Evolutionary conservation across 345 rosid genomes (phyloP), one percentile per base, ranked within the genome.

Genomic region (Pistacia integerrima): DNA sequence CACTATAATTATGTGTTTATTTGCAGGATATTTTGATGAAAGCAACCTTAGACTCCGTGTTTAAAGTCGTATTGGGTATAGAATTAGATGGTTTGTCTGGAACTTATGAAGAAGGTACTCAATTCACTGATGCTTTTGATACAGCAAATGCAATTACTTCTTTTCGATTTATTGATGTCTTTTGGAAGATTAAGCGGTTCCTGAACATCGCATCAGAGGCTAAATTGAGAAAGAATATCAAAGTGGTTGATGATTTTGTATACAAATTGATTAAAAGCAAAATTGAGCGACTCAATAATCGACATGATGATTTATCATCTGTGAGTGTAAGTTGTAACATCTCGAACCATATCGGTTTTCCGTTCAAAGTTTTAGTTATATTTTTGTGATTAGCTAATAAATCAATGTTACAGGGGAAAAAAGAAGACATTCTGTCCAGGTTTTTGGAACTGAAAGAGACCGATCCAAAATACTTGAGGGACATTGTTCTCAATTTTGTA

Each of bases 351-450:
- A 25, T 25, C 25, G 25, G 25, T 25, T 25, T 25, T 25, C 25
- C 8, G n/a, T 59, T 48, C 54, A 61, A 62, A 3, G 5, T 56
- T 36, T 41, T 0, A 41, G 28, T 20, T 0, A 20, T 41, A 41
- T 17, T 60, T 22, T 16, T 20, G 10, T 36, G 12, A 55, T 70
- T 11, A 16, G n/a, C 49, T 41, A 6, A 41, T 8, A 41, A 41
- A 41, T 41, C 7, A 35, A 33, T 8, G 6, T 41, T 41, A 35
- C 9, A 38, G 46, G 3, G 16, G 57, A 75, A 66, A 36, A 82
- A 67, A 67, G 85, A 48, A 57, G 85, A 82, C 62, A 66, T 82
- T 6, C 20, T 82, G 20, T 75, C 85, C 25, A 78, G 85, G 77
- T 78, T 82, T 36, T 20, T 78, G 66, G 44, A 30, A 68, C 62